Conservation (phyloP, 139 green algal genomes). For the Chara braunii region DNA sequence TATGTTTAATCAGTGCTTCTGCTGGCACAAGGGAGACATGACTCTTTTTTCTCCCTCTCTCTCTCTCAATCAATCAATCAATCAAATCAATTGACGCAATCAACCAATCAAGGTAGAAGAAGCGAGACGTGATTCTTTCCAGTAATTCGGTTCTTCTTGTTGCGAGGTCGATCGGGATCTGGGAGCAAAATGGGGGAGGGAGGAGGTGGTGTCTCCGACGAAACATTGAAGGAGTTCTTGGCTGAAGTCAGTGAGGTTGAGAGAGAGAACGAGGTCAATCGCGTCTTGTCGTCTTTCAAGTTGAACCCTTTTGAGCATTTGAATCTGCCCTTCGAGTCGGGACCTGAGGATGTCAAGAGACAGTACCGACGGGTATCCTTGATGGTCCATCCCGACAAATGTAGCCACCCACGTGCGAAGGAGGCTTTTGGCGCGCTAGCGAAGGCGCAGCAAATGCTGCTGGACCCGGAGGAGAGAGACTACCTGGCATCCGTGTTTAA, state of each 20-base stretch:
- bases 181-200: too few relatives aligned
- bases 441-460: slow-evolving; percentile 27
- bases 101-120: too few relatives aligned
- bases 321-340: slow-evolving; percentile 70
- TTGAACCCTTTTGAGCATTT: slow-evolving; percentile 94
- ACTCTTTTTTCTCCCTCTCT: too few relatives aligned
- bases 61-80: too few relatives aligned
- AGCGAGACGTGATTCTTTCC: too few relatives aligned
- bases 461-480: slow-evolving; percentile 30
- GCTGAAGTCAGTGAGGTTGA: slow-evolving; percentile 77
- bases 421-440: slow-evolving; percentile 68
- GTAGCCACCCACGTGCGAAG: slow-evolving; percentile 54
- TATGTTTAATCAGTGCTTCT: too few relatives aligned
- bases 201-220: slow-evolving; percentile 15
- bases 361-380: slow-evolving; percentile 75
- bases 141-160: too few relatives aligned
- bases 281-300: slow-evolving; percentile 88
- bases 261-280: slow-evolving; percentile 80
- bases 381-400: slow-evolving; percentile 73
- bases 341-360: slow-evolving; percentile 64
- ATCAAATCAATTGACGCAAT: too few relatives aligned
- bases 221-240: slow-evolving; percentile 64
- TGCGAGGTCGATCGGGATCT: too few relatives aligned
- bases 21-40: too few relatives aligned
- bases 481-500: slow-evolving; percentile 28